phyloP scores from a whole-genome alignment of 768 basidiomycete species.

The Suillus tomentosus region DNA sequence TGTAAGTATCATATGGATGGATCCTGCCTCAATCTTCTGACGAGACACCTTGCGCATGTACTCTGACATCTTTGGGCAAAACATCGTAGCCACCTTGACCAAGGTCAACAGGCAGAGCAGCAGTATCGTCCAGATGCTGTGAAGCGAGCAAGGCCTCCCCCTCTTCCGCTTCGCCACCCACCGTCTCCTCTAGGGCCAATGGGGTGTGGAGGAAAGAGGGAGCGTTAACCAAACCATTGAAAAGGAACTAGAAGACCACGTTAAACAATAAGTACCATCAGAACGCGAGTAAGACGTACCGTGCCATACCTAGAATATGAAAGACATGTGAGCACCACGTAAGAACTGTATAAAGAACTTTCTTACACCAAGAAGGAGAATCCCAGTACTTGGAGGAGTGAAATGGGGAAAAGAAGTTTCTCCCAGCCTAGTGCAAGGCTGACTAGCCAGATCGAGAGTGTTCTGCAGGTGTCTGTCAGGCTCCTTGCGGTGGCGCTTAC shows the following conservation, averaged over 20 bases:
- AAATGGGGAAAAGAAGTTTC: constrained; percentile 76
- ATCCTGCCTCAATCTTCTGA: constrained; percentile 18
- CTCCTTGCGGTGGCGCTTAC: constrained; percentile 92
- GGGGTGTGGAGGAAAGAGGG: constrained; percentile 62
- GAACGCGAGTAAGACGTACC: constrained; percentile 41
- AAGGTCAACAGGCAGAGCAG: constrained; percentile 76
- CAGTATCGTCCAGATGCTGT: constrained; percentile 71
- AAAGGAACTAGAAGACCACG: constrained; percentile 63
- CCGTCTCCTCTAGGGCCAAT: constrained; percentile 32
- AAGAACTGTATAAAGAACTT: constrained; percentile 16
- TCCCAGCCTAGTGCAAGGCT: constrained; percentile 93
- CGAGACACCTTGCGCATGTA: constrained; percentile 21
- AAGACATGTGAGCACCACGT: constrained; percentile 13
- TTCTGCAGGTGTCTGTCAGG: constrained; percentile 93
- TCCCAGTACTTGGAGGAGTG: constrained; percentile 78
- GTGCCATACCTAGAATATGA: constrained; percentile 72
- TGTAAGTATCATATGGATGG: not conserved
- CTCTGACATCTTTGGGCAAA: constrained; percentile 50
- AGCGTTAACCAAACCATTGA: constrained; percentile 76
- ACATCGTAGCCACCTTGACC: constrained; percentile 87
- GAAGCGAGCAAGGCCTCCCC: constrained; percentile 48
- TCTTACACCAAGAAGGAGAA: constrained; percentile 90
- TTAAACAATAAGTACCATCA: constrained; percentile 6
- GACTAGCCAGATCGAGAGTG: constrained; percentile 94
- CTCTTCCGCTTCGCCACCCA: constrained; percentile 55